phyloP scores from a whole-genome alignment of 495 filamentous ascomycete species.

The Penicillium pulvis region DNA sequence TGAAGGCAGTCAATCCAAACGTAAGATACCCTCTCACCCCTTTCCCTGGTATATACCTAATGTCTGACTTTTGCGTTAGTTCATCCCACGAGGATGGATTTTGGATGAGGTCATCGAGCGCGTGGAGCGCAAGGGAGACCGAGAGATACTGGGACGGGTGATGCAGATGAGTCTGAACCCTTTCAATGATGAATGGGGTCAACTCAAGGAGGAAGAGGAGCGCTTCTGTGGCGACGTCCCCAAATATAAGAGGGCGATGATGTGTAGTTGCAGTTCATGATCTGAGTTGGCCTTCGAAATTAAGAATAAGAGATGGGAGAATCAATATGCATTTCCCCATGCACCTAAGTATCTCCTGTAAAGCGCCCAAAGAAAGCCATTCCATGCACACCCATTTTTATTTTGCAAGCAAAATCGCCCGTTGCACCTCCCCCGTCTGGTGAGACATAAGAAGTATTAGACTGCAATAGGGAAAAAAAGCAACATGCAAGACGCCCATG shows the following conservation, averaged over 20 bases:
- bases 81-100: slow-evolving; percentile 86
- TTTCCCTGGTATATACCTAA: background rate
- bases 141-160: slow-evolving; percentile 70
- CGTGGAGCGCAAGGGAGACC: slow-evolving; percentile 82
- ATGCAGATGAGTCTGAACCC: slow-evolving; percentile 82
- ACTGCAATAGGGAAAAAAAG: slow-evolving; percentile 9
- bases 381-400: slow-evolving; percentile 24
- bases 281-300: slow-evolving; percentile 7
- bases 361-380: slow-evolving; percentile 21
- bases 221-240: slow-evolving; percentile 91
- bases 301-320: slow-evolving; percentile 7
- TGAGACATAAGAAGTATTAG: slow-evolving; percentile 14
- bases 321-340: slow-evolving; percentile 25
- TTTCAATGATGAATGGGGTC: slow-evolving; percentile 78
- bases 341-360: slow-evolving; percentile 29
- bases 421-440: slow-evolving; percentile 20
- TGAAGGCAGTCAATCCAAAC: slow-evolving; percentile 88
- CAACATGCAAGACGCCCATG: slow-evolving; percentile 26
- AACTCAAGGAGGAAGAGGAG: slow-evolving; percentile 70
- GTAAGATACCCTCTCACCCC: slow-evolving; percentile 32
- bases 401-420: slow-evolving; percentile 35
- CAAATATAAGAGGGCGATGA: slow-evolving; percentile 70
- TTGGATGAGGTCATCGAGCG: slow-evolving; percentile 88
- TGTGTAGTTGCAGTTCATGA: slow-evolving; percentile 79
- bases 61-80: slow-evolving; percentile 38